Evolutionary conservation across 805 yeast species (phyloP).

Genomic region (Torulaspora indica): DNA sequence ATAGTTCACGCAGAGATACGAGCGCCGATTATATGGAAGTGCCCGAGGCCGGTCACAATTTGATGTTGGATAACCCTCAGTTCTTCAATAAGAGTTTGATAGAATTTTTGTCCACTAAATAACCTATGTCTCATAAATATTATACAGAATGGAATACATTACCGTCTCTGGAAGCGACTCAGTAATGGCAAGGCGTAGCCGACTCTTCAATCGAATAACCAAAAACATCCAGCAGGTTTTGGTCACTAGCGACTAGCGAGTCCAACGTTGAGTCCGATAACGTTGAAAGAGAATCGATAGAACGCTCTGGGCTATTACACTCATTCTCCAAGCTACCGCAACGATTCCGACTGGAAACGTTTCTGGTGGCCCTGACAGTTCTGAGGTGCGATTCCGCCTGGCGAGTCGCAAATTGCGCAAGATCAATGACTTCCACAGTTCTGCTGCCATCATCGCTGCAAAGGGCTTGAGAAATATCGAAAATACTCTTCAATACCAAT

Average conservation of each 20-base stretch:
- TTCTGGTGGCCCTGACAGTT: neutral
- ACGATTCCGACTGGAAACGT: neutral
- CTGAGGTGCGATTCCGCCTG: neutral
- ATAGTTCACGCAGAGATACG: constrained; percentile 6
- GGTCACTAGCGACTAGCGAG: constrained; percentile 12
- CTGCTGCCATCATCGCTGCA: constrained; percentile 3
- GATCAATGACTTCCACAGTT: constrained; percentile 7
- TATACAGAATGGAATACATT: neutral
- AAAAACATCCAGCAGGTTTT: constrained; percentile 8
- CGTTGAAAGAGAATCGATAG: neutral
- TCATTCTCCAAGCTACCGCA: neutral
- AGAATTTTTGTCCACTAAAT: constrained; percentile 25
- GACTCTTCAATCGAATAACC: neutral
- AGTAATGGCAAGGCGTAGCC: too few species aligned
- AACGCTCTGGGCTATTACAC: neutral
- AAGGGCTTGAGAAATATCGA: constrained; percentile 18
- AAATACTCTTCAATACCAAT: constrained; percentile 14
- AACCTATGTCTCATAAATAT: neutral
- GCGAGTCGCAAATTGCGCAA: constrained; percentile 2
- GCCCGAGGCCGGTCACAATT: constrained; percentile 65
- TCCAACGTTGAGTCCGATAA: constrained; percentile 12
- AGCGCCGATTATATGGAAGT: constrained; percentile 24
- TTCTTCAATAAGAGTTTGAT: constrained; percentile 48
- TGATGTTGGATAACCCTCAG: constrained; percentile 61
- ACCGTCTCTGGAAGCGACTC: neutral